Evolutionary conservation across 2,329 filamentous ascomycete species (phyloP), one percentile per base, ranked within the genome.

Genomic region (Aschersonia sp.): DNA sequence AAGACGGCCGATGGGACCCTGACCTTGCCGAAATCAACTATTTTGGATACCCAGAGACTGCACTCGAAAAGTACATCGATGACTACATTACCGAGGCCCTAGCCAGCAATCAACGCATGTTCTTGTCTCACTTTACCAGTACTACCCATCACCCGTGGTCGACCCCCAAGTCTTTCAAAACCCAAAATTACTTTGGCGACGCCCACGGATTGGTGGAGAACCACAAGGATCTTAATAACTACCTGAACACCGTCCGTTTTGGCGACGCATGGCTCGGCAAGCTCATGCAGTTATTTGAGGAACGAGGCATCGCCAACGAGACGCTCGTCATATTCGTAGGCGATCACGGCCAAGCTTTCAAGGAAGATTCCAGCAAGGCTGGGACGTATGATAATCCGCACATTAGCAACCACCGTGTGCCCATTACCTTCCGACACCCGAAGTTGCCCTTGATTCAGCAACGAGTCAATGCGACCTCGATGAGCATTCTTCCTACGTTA

Each of bases 321-420:
- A 64, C 62, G 0, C 41, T 64, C n/a, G 52, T 63, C 6, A 52
- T 64, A 2, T 57, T 60, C 9, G 59, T 61, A 6, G 61, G 62
- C 2, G 61, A 64, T n/a, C 62, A 64, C n/a, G 62, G 61, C 1
- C 55, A 59, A n/a, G 62, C 61, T 0, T 54, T 64, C 35, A 55
- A 57, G 1, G 62, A 64, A 22, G 59, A 62, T 41, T 50, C 55
- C 7, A 53, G 52, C 30, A 58, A 60, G 14, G 59, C 58, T 6
- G 48, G 47, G 29, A 55, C 60, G 0, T 64, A 62, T 8, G 58
- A 60, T 12, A 62, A 64, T 45, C 48, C 51, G 32, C 58, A 62
- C 46, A 50, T 63, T 45, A 59, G 58, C 50, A 61, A 62, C 50
- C 58, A 59, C 46, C 61, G 59, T 32, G 59, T 64, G 5, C 60